Evolutionary conservation across 768 basidiomycete genomes (phyloP).

Genomic region (Clavulina sp.): DNA sequence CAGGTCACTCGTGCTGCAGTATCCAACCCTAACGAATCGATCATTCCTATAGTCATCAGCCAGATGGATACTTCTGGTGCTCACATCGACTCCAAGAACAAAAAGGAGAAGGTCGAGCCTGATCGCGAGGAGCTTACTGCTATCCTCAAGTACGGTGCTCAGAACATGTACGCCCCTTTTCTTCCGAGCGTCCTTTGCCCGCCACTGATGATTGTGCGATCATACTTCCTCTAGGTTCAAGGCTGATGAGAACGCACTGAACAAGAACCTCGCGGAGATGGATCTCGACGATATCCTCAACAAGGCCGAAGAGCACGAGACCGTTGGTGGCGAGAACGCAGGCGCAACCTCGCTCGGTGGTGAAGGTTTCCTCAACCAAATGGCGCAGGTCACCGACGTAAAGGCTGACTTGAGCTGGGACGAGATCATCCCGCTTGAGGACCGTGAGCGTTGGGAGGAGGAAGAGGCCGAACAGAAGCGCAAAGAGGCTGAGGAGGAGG

Average conservation of each 20-base stretch:
- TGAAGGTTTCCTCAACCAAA: slow-evolving; percentile 87
- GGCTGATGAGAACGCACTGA: slow-evolving; percentile 85
- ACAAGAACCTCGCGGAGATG: slow-evolving; percentile 95
- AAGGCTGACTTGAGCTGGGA: slow-evolving; percentile 99
- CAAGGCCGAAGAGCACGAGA: slow-evolving; percentile 94
- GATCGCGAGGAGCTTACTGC: slow-evolving; percentile 83
- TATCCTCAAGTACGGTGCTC: slow-evolving; percentile 96
- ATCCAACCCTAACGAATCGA: neutral
- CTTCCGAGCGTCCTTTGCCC: neutral
- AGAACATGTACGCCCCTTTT: slow-evolving; percentile 59
- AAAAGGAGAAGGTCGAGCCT: slow-evolving; percentile 57
- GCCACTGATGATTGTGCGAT: neutral
- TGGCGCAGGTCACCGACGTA: slow-evolving; percentile 91
- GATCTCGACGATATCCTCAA: slow-evolving; percentile 96
- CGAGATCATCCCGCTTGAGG: slow-evolving; percentile 91
- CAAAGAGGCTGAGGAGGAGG: slow-evolving; percentile 38
- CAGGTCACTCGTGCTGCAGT: neutral
- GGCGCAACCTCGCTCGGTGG: slow-evolving; percentile 92
- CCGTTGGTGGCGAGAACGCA: slow-evolving; percentile 61
- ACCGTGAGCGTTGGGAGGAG: slow-evolving; percentile 65
- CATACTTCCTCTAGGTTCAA: slow-evolving; percentile 50
- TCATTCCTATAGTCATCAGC: slow-evolving; percentile 65
- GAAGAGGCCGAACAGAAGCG: slow-evolving; percentile 62
- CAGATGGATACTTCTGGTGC: slow-evolving; percentile 99
- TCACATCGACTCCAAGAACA: slow-evolving; percentile 78